Percentiles rank a stretch among this genome's conserved stretches.
phyloP scores from a whole-genome alignment of 192 early-diverging fungal species.

The Globomyces pollinis-pini region DNA sequence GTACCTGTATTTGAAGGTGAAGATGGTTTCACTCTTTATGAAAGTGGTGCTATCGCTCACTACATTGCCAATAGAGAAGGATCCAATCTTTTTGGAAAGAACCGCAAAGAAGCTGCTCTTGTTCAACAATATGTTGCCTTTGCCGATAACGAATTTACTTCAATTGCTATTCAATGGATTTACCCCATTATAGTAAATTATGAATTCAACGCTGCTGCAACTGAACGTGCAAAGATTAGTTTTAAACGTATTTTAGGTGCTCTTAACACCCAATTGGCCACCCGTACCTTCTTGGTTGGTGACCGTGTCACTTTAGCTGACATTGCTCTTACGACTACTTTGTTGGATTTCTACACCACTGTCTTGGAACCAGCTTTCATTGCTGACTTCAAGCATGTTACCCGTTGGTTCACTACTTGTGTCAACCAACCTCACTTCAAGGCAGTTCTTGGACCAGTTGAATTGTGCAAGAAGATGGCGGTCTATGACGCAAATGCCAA shows the following conservation, averaged over 20 bases:
- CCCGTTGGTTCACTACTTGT: conserved; percentile 86
- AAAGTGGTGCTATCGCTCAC: conserved; percentile 88
- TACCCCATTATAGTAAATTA: conserved; percentile 41
- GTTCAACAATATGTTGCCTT: conserved; percentile 45
- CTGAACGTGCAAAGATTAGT: conserved; percentile 65
- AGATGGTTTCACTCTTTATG: conserved; percentile 66
- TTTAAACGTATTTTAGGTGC: conserved; percentile 52
- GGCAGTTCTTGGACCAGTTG: conserved; percentile 65
- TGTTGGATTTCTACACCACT: conserved; percentile 48
- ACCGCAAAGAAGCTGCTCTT: conserved; percentile 33
- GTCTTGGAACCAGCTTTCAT: conserved; percentile 74
- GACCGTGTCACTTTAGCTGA: conserved; percentile 90
- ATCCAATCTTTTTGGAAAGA: conserved; percentile 32
- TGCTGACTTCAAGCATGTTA: conserved; percentile 76
- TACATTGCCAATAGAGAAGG: conserved; percentile 58
- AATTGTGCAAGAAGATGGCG: conserved; percentile 52
- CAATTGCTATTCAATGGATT: conserved; percentile 36
- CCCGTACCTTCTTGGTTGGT: conserved; percentile 89
- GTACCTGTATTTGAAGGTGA: conserved; percentile 79
- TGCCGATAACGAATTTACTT: conserved; percentile 45
- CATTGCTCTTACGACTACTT: conserved; percentile 56
- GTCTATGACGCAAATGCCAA: conserved; percentile 21
- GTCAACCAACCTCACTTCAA: conserved; percentile 79
- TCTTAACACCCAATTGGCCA: conserved; percentile 71
- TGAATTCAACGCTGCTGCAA: conserved; percentile 40